Percentiles rank a stretch among this genome's conserved stretches.
These are phyloP conservation scores for Lotus japonicus DNA, from an alignment of 306 rosid genomes.

Conservation along the genomic window DNA sequence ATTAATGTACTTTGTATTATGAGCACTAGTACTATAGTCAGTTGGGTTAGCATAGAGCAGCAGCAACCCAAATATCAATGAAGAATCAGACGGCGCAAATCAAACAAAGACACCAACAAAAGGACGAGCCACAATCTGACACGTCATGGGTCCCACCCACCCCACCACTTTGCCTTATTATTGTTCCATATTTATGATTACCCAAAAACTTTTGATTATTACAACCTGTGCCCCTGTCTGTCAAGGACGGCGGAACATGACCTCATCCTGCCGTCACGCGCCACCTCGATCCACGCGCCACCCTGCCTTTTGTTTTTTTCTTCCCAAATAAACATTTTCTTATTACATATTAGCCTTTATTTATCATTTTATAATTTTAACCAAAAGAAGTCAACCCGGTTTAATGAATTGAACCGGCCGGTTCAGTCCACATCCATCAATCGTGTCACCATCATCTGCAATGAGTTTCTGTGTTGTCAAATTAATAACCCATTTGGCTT, in stretches of 20 bases:
- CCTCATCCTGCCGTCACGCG: slow-evolving; percentile 40
- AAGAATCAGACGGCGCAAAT: slow-evolving; percentile 28
- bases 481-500: too few relatives aligned
- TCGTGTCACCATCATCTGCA: slow-evolving; percentile 18
- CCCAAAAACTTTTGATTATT: neutral
- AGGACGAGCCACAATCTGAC: slow-evolving; percentile 1
- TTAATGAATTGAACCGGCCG: neutral
- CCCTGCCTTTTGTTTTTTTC: neutral
- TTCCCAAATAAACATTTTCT: neutral
- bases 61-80: slow-evolving; percentile 15
- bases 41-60: neutral
- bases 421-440: neutral
- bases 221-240: neutral
- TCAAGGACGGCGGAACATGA: slow-evolving; percentile 31
- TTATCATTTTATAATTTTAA: too few relatives aligned
- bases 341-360: too few relatives aligned
- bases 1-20: neutral
- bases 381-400: slow-evolving; percentile 33
- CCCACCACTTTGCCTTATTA: neutral
- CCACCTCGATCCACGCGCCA: slow-evolving; percentile 47
- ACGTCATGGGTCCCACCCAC: slow-evolving; percentile 12
- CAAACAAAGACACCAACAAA: too few relatives aligned
- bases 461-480: slow-evolving; percentile 30
- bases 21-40: too few relatives aligned
- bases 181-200: neutral